Percentiles rank a stretch among this genome's conserved stretches.
These are phyloP conservation scores for Pyronema omphalodes DNA, from an alignment of 495 filamentous ascomycete genomes.

Conservation along the genomic window DNA sequence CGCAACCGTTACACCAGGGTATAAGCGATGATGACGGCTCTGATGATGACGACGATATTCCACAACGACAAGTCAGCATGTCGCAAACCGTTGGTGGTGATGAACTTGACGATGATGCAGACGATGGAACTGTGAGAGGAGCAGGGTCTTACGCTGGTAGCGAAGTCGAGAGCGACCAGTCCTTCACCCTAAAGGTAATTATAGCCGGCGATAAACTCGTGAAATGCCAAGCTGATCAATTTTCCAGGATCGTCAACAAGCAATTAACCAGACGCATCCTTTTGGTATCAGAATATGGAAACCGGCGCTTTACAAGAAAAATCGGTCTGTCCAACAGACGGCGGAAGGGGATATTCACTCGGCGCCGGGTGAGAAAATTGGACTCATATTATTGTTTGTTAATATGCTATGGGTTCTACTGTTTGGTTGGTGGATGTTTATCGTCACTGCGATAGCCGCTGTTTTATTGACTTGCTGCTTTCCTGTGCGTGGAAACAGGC, in stretches of 20 bases:
- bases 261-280: constrained; percentile 96
- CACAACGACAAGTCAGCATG: background rate
- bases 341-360: constrained; percentile 97
- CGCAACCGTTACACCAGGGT: constrained; percentile 26
- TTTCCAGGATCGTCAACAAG: constrained; percentile 83
- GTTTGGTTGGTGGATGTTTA: constrained; percentile 94
- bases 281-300: constrained; percentile 99
- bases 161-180: constrained; percentile 51
- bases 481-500: constrained; percentile 57
- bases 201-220: background rate
- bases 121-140: constrained; percentile 27
- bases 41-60: constrained; percentile 21
- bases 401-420: constrained; percentile 80
- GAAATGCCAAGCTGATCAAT: constrained; percentile 26
- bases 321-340: constrained; percentile 83
- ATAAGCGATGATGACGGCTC: constrained; percentile 27
- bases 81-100: constrained; percentile 21
- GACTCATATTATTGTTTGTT: constrained; percentile 60
- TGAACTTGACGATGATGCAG: constrained; percentile 34
- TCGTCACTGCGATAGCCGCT: constrained; percentile 54
- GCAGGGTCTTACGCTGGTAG: constrained; percentile 34
- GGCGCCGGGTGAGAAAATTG: constrained; percentile 74
- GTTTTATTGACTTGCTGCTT: constrained; percentile 61
- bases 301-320: constrained; percentile 94
- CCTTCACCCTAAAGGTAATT: constrained; percentile 34